Conservation (phyloP, 805 yeast genomes). For the Ogataea wickerhamii region DNA sequence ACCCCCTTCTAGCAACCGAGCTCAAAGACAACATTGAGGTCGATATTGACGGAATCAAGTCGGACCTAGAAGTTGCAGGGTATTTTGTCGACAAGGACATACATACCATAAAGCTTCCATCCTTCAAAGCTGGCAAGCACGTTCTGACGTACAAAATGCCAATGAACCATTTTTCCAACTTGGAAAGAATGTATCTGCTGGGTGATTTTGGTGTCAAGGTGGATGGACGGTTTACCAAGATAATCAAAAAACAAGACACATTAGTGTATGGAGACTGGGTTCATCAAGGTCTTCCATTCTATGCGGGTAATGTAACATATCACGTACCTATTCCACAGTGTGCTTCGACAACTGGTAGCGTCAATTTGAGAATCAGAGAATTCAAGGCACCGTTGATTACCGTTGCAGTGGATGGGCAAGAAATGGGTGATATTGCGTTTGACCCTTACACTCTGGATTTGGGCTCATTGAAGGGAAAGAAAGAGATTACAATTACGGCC, state of each 20-base stretch:
- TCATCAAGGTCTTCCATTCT: slow-evolving; percentile 13
- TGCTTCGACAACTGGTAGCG: background rate
- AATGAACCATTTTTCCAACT: slow-evolving; percentile 6
- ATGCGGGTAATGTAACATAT: slow-evolving; percentile 10
- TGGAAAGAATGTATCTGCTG: slow-evolving; percentile 10
- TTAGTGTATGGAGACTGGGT: slow-evolving; percentile 8
- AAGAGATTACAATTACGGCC: slow-evolving; percentile 2
- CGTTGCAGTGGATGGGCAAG: slow-evolving; percentile 4
- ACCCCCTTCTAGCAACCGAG: slow-evolving; percentile 4
- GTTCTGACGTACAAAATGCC: slow-evolving; percentile 7
- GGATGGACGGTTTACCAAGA: slow-evolving; percentile 6
- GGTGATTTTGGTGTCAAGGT: slow-evolving; percentile 11
- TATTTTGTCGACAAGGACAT: slow-evolving; percentile 8
- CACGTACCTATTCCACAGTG: slow-evolving; percentile 6
- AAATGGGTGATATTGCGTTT: slow-evolving; percentile 5
- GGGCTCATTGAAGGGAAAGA: slow-evolving; percentile 6
- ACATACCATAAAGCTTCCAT: slow-evolving; percentile 5
- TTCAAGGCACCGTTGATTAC: slow-evolving; percentile 7
- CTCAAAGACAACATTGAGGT: background rate
- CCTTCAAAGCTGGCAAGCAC: slow-evolving; percentile 12
- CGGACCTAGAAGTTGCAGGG: background rate
- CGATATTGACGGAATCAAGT: background rate
- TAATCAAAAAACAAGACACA: slow-evolving; percentile 2
- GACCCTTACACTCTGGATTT: slow-evolving; percentile 6
- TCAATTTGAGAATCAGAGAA: slow-evolving; percentile 4